These are phyloP conservation scores for Liquidambar formosana DNA, from an alignment of 164 flowering plant species.

Conservation along the genomic window DNA sequence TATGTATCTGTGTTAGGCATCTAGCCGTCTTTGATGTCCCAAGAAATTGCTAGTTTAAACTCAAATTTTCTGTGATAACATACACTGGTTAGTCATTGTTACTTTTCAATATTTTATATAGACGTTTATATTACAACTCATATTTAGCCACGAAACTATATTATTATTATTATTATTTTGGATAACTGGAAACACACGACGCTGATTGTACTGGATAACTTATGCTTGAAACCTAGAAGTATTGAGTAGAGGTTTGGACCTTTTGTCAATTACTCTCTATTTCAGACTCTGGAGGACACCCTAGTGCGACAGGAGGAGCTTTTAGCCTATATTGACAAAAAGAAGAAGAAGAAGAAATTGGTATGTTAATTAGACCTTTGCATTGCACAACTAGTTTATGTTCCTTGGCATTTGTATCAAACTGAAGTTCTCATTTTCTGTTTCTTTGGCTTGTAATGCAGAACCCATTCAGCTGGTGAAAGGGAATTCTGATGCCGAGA, in stretches of 20 bases:
- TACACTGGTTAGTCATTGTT: too few relatives aligned
- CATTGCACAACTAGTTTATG: not conserved
- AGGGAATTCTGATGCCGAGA: constrained; percentile 2
- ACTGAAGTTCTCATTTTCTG: constrained; percentile 4
- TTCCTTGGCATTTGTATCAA: not conserved
- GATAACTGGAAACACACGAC: not conserved
- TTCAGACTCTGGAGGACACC: constrained; percentile 48
- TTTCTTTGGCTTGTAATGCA: constrained; percentile 1
- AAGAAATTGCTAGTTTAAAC: too few relatives aligned
- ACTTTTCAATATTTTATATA: not conserved
- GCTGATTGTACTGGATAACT: not conserved
- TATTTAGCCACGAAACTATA: not conserved
- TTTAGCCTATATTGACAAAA: constrained; percentile 43
- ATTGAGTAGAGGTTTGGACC: too few relatives aligned
- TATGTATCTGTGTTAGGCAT: too few relatives aligned
- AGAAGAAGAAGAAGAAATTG: constrained; percentile 54
- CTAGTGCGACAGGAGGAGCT: constrained; percentile 40
- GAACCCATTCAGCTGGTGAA: constrained; percentile 29
- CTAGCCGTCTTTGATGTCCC: too few relatives aligned
- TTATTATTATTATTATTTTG: not conserved
- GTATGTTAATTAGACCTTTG: constrained; percentile 12
- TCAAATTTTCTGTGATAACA: too few relatives aligned
- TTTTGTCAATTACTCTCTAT: not conserved
- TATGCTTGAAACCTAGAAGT: not conserved
- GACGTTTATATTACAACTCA: not conserved